A percentile compares a stretch with the other conserved stretches of the same genome.
These are phyloP conservation scores for Xanthoceras sorbifolium DNA, from an alignment of 345 rosid genomes.

Conservation along the genomic window DNA sequence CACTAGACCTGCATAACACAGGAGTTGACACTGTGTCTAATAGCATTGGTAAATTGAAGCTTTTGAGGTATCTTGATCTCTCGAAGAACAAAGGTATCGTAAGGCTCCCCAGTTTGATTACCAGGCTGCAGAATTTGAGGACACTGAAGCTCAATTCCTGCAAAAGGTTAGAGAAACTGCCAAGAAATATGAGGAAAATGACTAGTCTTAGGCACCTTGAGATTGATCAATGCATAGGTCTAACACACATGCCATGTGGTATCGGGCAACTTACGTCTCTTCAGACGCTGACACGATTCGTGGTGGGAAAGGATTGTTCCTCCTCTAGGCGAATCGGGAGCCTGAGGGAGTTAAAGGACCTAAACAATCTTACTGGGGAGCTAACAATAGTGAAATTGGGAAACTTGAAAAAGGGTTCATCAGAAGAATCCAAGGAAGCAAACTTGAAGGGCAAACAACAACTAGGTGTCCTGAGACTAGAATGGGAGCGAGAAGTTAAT, in stretches of 20 bases:
- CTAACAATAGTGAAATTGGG: constrained; percentile 3
- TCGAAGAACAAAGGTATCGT: not conserved
- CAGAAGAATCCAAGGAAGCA: constrained; percentile 7
- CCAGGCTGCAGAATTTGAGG: constrained; percentile 22
- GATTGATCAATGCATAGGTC: constrained; percentile 6
- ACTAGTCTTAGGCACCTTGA: constrained; percentile 13
- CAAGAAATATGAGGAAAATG: constrained; percentile 11
- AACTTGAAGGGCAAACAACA: constrained; percentile 11
- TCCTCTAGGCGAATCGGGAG: not conserved
- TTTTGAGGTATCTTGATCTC: constrained; percentile 26
- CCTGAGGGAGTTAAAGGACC: not conserved
- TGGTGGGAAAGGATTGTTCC: not conserved
- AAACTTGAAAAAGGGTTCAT: constrained; percentile 8
- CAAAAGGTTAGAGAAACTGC: constrained; percentile 16
- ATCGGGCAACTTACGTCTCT: constrained; percentile 19
- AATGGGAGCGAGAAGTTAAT: not conserved
- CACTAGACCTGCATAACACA: constrained; percentile 10
- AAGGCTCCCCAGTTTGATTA: constrained; percentile 16
- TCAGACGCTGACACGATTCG: constrained; percentile 7
- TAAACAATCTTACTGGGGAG: constrained; percentile 23
- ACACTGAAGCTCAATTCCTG: constrained; percentile 14
- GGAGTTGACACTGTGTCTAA: not conserved
- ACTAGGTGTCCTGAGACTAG: constrained; percentile 2
- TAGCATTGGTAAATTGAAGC: constrained; percentile 19
- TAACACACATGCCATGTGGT: constrained; percentile 2